Evolutionary conservation across 1,284 basidiomycete genomes (phyloP), one percentile per base, ranked within the genome.

Genomic region (Irpex sp.): DNA sequence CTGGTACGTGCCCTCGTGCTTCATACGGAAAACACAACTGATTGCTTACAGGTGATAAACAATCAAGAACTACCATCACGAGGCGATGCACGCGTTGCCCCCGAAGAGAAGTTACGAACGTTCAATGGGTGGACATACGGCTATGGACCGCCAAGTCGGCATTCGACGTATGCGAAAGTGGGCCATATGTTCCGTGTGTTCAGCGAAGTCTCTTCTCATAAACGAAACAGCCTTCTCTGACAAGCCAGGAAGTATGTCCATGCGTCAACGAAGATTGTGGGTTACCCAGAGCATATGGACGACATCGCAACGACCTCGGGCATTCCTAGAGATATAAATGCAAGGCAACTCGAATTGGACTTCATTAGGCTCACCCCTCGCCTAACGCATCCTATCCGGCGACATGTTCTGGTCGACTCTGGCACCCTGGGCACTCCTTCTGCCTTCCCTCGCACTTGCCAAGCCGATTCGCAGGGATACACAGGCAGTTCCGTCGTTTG

Each of bases 401-500:
- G 52, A 34, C 34, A 62, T 62, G 61, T 51, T 48, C 37, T 51
- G 31, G 47, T 58, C 56, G 15, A 58, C 48, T 13, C 57, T 62
- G n/a, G 15, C 26, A 34, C 19, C 26, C 34, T 52, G 31, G 44
- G 51, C 36, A 19, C n/a, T 58, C 34, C 48, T 62, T 5, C 54
- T 36, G 48, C 7, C 34, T 13, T 48, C 51, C 4, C 31, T 49
- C 47, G 21, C 19, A 31, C 13, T 40, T 11, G 34, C 49, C 21
- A n/a, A 6, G 19, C 56, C 61, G 4, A 34, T 55, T n/a, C 47
- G 40, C 19, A 56, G 54, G 31, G 56, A 55, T 31, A 56, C 40
- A 51, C 47, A 59, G 7, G 40, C 61, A 3, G 54, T 73, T 58
- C 74, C 77, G 19, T 58, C 66, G 64, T 78, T 68, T 58, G 69